Percentiles rank a stretch among this genome's conserved stretches.
phyloP scores from a whole-genome alignment of 2,329 filamentous ascomycete genomes.

The Fusarium piperis region DNA sequence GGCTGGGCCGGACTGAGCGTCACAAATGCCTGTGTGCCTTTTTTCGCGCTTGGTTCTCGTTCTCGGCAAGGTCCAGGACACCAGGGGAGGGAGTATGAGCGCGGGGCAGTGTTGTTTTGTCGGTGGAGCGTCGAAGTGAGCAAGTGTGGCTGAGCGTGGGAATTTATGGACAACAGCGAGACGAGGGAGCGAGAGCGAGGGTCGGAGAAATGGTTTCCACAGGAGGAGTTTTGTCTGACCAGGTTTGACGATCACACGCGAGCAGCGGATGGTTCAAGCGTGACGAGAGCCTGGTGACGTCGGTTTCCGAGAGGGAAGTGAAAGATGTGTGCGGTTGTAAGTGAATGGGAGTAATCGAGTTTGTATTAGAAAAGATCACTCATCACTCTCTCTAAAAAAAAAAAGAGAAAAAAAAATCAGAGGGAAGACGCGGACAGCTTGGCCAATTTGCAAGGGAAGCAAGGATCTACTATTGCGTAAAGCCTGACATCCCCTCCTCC shows the following conservation, averaged over 20 bases:
- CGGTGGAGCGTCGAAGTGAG: slow-evolving; percentile 23
- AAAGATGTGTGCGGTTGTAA: background rate
- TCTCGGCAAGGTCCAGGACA: slow-evolving; percentile 9
- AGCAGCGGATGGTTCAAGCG: background rate
- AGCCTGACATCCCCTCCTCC: slow-evolving; percentile 19
- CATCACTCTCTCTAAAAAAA: too few relatives aligned
- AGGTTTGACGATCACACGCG: background rate
- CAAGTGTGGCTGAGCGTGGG: slow-evolving; percentile 32
- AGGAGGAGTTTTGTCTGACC: background rate
- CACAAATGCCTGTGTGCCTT: background rate
- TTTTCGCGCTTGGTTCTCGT: background rate
- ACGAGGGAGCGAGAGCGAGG: background rate
- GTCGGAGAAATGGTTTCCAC: background rate
- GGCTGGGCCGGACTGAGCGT: background rate
- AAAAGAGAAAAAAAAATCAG: background rate
- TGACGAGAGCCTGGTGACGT: background rate
- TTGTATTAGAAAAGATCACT: background rate
- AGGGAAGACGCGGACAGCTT: slow-evolving; percentile 4
- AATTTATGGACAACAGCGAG: background rate
- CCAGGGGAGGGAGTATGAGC: background rate
- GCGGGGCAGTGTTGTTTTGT: slow-evolving; percentile 35
- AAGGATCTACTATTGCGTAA: background rate
- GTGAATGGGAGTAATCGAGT: background rate
- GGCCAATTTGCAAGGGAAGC: background rate
- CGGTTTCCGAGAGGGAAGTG: background rate